Conservation (phyloP, 2,329 filamentous ascomycete genomes). For the Metarhizium guizhouense region DNA sequence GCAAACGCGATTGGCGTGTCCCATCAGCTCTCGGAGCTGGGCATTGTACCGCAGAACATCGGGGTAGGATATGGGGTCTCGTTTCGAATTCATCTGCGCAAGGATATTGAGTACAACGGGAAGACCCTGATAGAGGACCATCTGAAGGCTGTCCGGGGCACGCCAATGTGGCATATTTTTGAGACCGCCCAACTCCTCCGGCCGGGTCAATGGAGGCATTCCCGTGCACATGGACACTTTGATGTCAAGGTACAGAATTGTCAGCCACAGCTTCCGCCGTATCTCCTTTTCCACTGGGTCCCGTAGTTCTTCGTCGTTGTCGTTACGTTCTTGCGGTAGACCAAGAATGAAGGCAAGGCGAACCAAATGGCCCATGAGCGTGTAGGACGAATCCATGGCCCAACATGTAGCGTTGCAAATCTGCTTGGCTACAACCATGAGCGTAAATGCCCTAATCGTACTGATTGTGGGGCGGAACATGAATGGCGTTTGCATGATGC, state of each 20-base stretch:
- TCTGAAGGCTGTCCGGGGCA: conserved; percentile 20
- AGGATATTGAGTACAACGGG: conserved; percentile 22
- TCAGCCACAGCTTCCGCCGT: conserved; percentile 24
- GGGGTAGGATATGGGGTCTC: conserved; percentile 21
- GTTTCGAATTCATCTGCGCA: conserved; percentile 22
- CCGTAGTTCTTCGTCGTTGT: conserved; percentile 14
- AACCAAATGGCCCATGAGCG: conserved; percentile 24
- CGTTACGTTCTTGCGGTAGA: conserved; percentile 20
- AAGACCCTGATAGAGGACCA: conserved; percentile 21
- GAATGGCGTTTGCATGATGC: conserved; percentile 28
- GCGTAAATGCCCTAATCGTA: conserved; percentile 19
- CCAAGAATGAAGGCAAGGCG: conserved; percentile 25
- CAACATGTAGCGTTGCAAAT: conserved; percentile 28
- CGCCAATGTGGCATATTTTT: conserved; percentile 17
- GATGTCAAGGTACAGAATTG: conserved; percentile 26
- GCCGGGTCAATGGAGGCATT: conserved; percentile 24
- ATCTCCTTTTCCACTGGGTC: conserved; percentile 18
- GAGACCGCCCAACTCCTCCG: conserved; percentile 21
- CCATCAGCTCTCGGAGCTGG: conserved; percentile 24
- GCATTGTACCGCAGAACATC: conserved; percentile 24
- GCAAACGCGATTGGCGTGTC: conserved; percentile 19
- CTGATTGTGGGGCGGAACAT: conserved; percentile 26
- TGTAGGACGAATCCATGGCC: conserved; percentile 27
- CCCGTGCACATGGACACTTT: conserved; percentile 26
- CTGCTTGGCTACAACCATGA: conserved; percentile 27